Evolutionary conservation across 2,329 filamentous ascomycete genomes (phyloP).

Genomic region (Penicillium carneum): DNA sequence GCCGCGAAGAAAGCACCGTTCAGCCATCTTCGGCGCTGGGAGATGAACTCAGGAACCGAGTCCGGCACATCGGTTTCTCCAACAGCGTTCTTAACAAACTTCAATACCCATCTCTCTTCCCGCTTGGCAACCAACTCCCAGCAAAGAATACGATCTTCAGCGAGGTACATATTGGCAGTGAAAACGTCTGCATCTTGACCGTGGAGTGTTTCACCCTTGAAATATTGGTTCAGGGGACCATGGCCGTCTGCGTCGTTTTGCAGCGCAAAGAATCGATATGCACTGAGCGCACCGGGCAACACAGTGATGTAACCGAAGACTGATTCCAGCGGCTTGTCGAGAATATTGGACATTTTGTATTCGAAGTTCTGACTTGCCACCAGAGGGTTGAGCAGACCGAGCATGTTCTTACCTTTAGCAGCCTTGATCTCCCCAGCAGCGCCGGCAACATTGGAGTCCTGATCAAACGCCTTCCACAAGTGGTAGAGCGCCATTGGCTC

Average conservation of each 20-base stretch:
- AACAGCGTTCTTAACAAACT: conserved; percentile 95
- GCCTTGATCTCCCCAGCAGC: conserved; percentile 98
- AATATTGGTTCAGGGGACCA: conserved; percentile 94
- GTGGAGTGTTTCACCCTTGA: conserved; percentile 97
- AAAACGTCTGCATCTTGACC: conserved; percentile 96
- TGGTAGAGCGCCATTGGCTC: conserved; percentile 92
- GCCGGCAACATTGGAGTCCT: conserved; percentile 94
- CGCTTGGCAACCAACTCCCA: conserved; percentile 97
- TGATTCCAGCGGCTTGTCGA: conserved; percentile 95
- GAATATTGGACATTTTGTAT: conserved; percentile 99
- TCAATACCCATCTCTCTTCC: conserved; percentile 93
- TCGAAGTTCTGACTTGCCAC: conserved; percentile 98
- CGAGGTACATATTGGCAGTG: conserved; percentile 98
- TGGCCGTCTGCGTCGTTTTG: conserved; percentile 97
- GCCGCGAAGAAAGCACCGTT: conserved; percentile 99
- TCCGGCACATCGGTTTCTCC: conserved; percentile 98
- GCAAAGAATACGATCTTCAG: conserved; percentile 97
- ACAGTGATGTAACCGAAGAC: conserved; percentile 99
- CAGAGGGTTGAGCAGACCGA: conserved; percentile 86
- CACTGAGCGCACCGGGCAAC: conserved; percentile 89
- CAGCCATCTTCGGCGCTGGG: conserved; percentile 92
- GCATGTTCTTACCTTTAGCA: conserved; percentile 85
- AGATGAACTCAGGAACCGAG: conserved; percentile 93
- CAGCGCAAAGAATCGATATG: conserved; percentile 92
- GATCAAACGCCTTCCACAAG: conserved; percentile 98